Evolutionary conservation across 495 filamentous ascomycete genomes (phyloP).

Genomic region (Aspergillus indologenus): DNA sequence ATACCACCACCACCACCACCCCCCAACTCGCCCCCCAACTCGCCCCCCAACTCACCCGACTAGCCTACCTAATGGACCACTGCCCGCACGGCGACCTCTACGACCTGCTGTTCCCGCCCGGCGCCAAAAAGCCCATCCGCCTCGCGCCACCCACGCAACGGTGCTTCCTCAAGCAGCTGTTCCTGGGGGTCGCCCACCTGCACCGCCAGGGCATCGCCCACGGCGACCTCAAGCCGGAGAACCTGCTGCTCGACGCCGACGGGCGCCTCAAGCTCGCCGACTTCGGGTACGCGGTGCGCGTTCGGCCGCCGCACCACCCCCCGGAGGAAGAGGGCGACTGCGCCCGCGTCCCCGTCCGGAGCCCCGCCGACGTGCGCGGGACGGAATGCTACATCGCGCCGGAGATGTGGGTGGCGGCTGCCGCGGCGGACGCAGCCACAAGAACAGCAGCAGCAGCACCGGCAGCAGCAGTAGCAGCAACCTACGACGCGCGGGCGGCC

Average conservation of each 20-base stretch:
- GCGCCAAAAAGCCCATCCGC: constrained; percentile 19
- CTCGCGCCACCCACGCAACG: constrained; percentile 59
- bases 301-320: no score
- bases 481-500: constrained; percentile 69
- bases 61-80: not conserved
- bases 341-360: constrained; percentile 58
- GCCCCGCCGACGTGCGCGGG: no score
- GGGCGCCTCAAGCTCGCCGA: constrained; percentile 78
- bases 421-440: no score
- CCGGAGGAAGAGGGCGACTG: not conserved
- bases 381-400: constrained; percentile 76
- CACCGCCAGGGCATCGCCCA: constrained; percentile 72
- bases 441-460: no score
- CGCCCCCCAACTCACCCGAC: no score
- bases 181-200: constrained; percentile 66
- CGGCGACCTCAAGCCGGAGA: constrained; percentile 81
- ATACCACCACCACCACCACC: no score
- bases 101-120: not conserved
- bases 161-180: constrained; percentile 78
- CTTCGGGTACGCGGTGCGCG: constrained; percentile 76
- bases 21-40: no score
- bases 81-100: not conserved
- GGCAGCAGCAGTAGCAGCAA: not conserved
- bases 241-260: constrained; percentile 64
- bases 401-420: constrained; percentile 46